phyloP scores from a whole-genome alignment of 768 basidiomycete genomes.

The Pleurotus eryngii region DNA sequence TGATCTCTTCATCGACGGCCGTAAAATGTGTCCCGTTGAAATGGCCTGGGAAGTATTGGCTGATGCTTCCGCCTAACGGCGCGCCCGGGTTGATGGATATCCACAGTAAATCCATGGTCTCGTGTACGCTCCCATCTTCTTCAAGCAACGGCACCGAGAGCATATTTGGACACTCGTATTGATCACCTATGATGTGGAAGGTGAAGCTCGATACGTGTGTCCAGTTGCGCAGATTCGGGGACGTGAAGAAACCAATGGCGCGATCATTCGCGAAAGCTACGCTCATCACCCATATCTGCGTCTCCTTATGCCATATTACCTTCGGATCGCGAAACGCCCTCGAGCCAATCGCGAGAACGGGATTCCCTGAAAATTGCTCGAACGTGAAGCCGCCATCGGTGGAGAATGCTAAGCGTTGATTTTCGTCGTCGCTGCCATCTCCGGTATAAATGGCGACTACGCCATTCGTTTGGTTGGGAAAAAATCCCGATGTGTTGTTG shows the following conservation, averaged over 20 bases:
- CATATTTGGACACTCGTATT: slow-evolving; percentile 1
- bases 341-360: neutral
- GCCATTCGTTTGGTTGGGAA: neutral
- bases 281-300: neutral
- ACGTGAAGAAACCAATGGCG: neutral
- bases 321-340: neutral
- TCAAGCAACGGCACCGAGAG: neutral
- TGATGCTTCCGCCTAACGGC: neutral
- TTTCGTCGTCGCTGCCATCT: neutral
- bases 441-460: neutral
- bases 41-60: neutral
- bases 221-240: slow-evolving; percentile 1
- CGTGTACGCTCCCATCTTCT: neutral
- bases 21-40: slow-evolving; percentile 2
- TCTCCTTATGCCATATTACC: neutral
- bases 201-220: neutral
- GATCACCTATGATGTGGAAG: neutral
- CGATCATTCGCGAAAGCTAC: neutral
- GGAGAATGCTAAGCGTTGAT: neutral
- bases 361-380: neutral
- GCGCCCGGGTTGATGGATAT: neutral
- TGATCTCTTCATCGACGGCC: neutral
- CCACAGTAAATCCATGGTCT: neutral
- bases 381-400: neutral
- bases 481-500: neutral